Conservation (phyloP, 768 basidiomycete species). For the Trametes gibbosa region DNA sequence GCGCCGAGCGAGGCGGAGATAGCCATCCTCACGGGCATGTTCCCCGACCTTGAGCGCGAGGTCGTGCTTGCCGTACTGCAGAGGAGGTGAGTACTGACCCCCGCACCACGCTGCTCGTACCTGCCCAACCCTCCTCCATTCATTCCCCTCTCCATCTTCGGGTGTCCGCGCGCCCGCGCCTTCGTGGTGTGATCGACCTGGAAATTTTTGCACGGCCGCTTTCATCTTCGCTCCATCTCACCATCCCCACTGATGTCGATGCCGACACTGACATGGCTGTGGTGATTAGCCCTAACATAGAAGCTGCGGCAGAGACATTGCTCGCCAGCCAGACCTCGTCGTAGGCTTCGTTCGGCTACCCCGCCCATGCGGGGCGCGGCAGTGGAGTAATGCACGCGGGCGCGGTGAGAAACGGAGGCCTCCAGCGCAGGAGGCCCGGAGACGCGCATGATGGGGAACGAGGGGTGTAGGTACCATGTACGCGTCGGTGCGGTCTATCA, state of each 20-base stretch:
- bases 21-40: conserved; percentile 71
- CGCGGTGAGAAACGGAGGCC: not conserved
- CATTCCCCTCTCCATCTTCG: not conserved
- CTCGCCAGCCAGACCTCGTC: conserved; percentile 46
- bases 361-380: not conserved
- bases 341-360: conserved; percentile 13
- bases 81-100: conserved; percentile 56
- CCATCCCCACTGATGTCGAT: conserved; percentile 17
- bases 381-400: conserved; percentile 8
- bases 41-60: conserved; percentile 75
- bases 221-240: conserved; percentile 4
- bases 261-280: not conserved
- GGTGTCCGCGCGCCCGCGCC: not conserved
- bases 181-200: not conserved
- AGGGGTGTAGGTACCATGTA: not conserved
- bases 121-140: not conserved
- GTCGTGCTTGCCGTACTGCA: conserved; percentile 75
- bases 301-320: conserved; percentile 79
- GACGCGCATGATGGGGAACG: not conserved
- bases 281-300: conserved; percentile 62
- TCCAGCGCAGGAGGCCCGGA: not conserved
- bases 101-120: not conserved
- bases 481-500: not conserved
- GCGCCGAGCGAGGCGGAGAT: conserved; percentile 79
- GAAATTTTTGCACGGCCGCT: not conserved